Percentiles rank a stretch among this genome's conserved stretches.
Conservation (phyloP, 768 basidiomycete species). For the Leccinum uliginosum region DNA sequence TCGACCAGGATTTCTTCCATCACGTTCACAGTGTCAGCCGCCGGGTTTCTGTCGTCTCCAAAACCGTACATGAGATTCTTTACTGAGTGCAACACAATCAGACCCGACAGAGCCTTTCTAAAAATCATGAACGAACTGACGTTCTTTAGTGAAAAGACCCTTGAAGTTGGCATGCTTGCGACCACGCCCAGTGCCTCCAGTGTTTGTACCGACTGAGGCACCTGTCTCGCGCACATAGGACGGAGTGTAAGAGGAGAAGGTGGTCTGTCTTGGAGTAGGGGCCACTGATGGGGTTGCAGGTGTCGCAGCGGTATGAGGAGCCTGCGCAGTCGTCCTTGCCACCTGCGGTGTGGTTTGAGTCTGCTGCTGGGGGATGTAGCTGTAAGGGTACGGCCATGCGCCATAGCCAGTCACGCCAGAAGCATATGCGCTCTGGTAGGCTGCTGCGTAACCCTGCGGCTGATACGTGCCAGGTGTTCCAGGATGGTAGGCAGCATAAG, state of each 20-base stretch:
- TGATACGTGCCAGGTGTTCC: slow-evolving; percentile 43
- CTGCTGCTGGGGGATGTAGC: slow-evolving; percentile 47
- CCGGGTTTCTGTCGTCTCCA: slow-evolving; percentile 86
- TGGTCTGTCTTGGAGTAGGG: slow-evolving; percentile 37
- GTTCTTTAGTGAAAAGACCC: slow-evolving; percentile 77
- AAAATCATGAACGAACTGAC: slow-evolving; percentile 39
- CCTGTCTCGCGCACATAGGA: slow-evolving; percentile 46
- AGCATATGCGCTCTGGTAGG: slow-evolving; percentile 46
- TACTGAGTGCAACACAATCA: slow-evolving; percentile 41
- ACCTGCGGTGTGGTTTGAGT: slow-evolving; percentile 21
- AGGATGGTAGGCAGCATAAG: slow-evolving; percentile 61
- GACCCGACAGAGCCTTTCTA: slow-evolving; percentile 4
- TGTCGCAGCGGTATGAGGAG: slow-evolving; percentile 23
- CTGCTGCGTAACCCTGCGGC: slow-evolving; percentile 46
- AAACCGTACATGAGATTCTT: slow-evolving; percentile 90
- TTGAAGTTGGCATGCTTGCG: slow-evolving; percentile 66
- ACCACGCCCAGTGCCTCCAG: slow-evolving; percentile 42
- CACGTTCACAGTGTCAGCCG: slow-evolving; percentile 82
- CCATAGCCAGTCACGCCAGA: slow-evolving; percentile 68
- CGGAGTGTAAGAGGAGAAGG: slow-evolving; percentile 57
- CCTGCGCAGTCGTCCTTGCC: slow-evolving; percentile 28
- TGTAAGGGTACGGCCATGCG: slow-evolving; percentile 66
- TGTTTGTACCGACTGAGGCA: slow-evolving; percentile 32
- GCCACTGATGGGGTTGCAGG: slow-evolving; percentile 28
- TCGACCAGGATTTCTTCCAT: slow-evolving; percentile 94